A percentile compares a stretch with the other conserved stretches of the same genome.
Conservation (phyloP, 495 filamentous ascomycete genomes). For the Rhypophila decipiens region DNA sequence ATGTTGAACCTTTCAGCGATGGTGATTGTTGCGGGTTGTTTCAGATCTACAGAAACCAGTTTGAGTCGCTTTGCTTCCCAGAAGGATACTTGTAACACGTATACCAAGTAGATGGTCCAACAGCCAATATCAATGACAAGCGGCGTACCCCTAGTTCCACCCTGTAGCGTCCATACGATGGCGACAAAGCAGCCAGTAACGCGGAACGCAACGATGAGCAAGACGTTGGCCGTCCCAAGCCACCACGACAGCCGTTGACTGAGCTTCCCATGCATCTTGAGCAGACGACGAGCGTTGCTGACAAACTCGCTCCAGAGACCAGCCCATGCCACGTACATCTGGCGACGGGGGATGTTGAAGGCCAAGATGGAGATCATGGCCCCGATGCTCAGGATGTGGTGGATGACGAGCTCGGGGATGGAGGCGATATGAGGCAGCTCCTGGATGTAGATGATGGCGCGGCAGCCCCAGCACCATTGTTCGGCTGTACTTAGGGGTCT, state of each 20-base stretch:
- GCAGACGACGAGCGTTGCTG: conserved; percentile 10
- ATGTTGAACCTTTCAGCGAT: conserved; percentile 13
- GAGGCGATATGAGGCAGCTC: conserved; percentile 13
- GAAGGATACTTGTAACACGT: conserved; percentile 14
- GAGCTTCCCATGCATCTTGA: conserved; percentile 15
- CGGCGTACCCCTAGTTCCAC: conserved; percentile 2
- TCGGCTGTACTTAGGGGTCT: conserved; percentile 14
- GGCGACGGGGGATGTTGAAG: conserved; percentile 15
- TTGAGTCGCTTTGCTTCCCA: conserved; percentile 6
- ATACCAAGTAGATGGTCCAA: conserved; percentile 13
- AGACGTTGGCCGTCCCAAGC: conserved; percentile 6
- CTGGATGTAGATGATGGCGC: conserved; percentile 18
- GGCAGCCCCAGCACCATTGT: conserved; percentile 23
- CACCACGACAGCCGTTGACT: conserved; percentile 9
- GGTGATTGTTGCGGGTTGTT: conserved; percentile 4
- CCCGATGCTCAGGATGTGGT: conserved; percentile 17
- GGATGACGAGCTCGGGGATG: conserved; percentile 18
- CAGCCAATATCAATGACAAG: conserved; percentile 8
- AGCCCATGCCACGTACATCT: conserved; percentile 17
- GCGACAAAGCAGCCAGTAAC: conserved; percentile 14
- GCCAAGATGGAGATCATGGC: conserved; percentile 11
- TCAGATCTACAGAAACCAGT: conserved; percentile 4
- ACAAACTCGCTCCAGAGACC: conserved; percentile 13
- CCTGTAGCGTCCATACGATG: conserved; percentile 13
- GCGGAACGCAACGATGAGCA: conserved; percentile 9